Evolutionary conservation across 257 asterid genomes (phyloP), one percentile per base, ranked within the genome.

Genomic region (Handroanthus guayacan): DNA sequence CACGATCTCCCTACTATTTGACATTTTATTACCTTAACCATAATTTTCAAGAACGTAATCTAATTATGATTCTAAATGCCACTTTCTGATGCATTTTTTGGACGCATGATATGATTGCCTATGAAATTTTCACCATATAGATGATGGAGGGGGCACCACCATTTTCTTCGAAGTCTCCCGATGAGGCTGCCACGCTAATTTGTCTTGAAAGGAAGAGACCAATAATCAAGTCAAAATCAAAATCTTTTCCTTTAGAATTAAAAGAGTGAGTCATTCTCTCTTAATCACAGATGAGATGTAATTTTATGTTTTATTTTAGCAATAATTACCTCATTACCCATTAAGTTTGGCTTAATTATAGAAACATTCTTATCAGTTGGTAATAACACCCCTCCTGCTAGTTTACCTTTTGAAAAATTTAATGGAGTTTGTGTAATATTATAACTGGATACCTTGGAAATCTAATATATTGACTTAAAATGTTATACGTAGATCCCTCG

Each of bases 101-200:
- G 54, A 66, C 66, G 45, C 48, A 68, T 68, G 37, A 48, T 43
- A 56, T 48, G 66, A 11, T 43, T 61, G 57, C 37, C 17, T 41
- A 38, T 37, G 43, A 51, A 48, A 3, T 25, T 25, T 62, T 67
- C 68, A 43, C 70, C 38, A 16, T 16, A 9, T 80, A 94, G 99
- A 95, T 95, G 98, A 79, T 95, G 89, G 98, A 95, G 80, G 98
- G 99, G 61, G 65, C 79, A 3, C 86, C 89, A 4, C 92, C 98
- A 18, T 86, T 88, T 87, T 83, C 93, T 52, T 91, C 98, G 78
- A 95, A 91, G 85, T 71, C 95, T 74, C 90, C 91, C 0, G 94
- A 88, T 18, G 99, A 89, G 74, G 91, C 88, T 62, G 81, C 87
- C 37, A 86, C 79, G 79, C 57, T 85, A 78, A 86, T 89, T 63